These are phyloP conservation scores for Saccharomycopsis sp. DNA, from an alignment of 805 yeast species.

Conservation along the genomic window DNA sequence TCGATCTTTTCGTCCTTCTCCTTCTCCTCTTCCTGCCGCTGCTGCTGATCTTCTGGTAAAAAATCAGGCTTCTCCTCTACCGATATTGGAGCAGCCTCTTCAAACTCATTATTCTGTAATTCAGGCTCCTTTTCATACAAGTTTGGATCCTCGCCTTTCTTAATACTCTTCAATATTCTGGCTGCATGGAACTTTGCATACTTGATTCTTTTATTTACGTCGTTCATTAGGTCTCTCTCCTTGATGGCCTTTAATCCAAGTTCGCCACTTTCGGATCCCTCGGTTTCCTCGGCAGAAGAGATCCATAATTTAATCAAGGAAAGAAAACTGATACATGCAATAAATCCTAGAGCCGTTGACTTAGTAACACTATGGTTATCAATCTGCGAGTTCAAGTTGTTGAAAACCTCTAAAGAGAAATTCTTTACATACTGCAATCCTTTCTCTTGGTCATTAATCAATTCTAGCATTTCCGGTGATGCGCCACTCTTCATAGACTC, in stretches of 20 bases:
- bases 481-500: constrained; percentile 46
- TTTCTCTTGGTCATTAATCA: constrained; percentile 55
- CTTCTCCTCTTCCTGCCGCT: constrained; percentile 5
- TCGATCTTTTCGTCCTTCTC: constrained; percentile 6
- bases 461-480: constrained; percentile 34
- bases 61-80: constrained; percentile 4
- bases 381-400: constrained; percentile 44
- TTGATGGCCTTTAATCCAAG: constrained; percentile 18
- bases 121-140: constrained; percentile 36
- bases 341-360: constrained; percentile 43
- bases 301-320: constrained; percentile 43
- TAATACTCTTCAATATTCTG: constrained; percentile 45
- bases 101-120: constrained; percentile 23
- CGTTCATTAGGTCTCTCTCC: constrained; percentile 23
- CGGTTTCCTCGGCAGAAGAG: constrained; percentile 16
- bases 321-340: constrained; percentile 50
- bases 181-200: constrained; percentile 60
- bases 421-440: constrained; percentile 47
- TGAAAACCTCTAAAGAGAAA: constrained; percentile 56
- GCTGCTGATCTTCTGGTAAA: constrained; percentile 10
- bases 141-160: constrained; percentile 51
- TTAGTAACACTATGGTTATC: constrained; percentile 36
- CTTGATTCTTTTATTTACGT: constrained; percentile 37
- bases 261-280: constrained; percentile 25
- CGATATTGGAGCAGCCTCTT: constrained; percentile 16